These are phyloP conservation scores for Lasiosphaeria hispida DNA, from an alignment of 495 filamentous ascomycete species.

Conservation along the genomic window DNA sequence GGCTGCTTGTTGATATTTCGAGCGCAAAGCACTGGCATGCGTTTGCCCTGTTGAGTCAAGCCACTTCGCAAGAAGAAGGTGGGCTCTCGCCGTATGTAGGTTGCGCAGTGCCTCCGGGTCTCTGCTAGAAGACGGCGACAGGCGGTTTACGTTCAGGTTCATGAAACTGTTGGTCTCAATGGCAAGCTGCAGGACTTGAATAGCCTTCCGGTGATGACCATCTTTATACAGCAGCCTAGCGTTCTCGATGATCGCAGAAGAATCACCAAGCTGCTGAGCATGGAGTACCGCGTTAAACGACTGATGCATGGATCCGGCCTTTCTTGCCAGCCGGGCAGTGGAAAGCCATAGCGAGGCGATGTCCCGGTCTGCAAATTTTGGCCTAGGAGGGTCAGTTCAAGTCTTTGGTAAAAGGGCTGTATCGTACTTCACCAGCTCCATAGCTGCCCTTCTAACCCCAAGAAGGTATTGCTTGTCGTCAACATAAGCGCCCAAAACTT, in stretches of 20 bases:
- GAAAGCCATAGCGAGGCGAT: constrained; percentile 83
- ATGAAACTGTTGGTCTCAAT: constrained; percentile 72
- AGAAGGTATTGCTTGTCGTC: constrained; percentile 92
- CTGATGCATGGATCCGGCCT: constrained; percentile 74
- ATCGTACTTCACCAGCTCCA: constrained; percentile 66
- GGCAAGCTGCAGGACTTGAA: constrained; percentile 81
- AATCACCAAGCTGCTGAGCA: constrained; percentile 78
- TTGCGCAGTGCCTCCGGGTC: constrained; percentile 49
- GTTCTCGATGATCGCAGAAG: constrained; percentile 87
- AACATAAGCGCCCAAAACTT: constrained; percentile 80
- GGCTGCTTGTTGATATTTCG: constrained; percentile 73
- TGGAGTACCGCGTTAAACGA: constrained; percentile 92
- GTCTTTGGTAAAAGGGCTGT: not conserved
- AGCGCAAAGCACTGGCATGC: constrained; percentile 69
- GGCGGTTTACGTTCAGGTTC: constrained; percentile 21
- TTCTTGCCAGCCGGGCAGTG: constrained; percentile 81
- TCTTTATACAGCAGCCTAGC: constrained; percentile 91
- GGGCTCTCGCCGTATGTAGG: constrained; percentile 61
- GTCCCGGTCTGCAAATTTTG: constrained; percentile 57
- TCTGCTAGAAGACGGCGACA: constrained; percentile 45
- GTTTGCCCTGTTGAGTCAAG: constrained; percentile 89
- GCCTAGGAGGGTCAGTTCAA: constrained; percentile 39
- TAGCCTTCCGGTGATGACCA: constrained; percentile 90
- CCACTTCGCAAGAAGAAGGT: constrained; percentile 93
- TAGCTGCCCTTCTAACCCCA: constrained; percentile 79